phyloP scores from a whole-genome alignment of 1,284 basidiomycete species.

The Microbotryum saponariae region DNA sequence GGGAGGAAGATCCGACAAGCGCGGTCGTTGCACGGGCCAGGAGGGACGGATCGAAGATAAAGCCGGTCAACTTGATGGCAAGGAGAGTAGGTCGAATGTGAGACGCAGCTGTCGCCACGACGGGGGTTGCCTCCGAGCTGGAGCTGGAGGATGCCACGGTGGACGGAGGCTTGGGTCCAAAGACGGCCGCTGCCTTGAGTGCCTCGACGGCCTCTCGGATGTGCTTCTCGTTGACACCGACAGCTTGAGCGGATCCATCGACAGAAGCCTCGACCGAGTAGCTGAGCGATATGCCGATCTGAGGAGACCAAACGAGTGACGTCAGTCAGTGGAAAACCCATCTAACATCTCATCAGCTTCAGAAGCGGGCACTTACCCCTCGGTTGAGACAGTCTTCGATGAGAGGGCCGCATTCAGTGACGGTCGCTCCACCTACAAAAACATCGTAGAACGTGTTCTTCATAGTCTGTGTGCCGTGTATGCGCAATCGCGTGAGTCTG shows the following conservation, averaged over 20 bases:
- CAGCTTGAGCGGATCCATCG: conserved; percentile 16
- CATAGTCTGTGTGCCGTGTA: conserved; percentile 20
- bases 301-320: not conserved
- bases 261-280: conserved; percentile 35
- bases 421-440: conserved; percentile 34
- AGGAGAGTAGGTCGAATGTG: conserved; percentile 29
- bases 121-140: not conserved
- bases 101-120: not conserved
- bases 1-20: conserved; percentile 7
- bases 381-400: conserved; percentile 20
- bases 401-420: conserved; percentile 25
- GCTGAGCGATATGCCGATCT: conserved; percentile 35
- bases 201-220: conserved; percentile 27
- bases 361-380: conserved; percentile 12
- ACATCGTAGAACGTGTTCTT: conserved; percentile 34
- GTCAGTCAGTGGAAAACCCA: not conserved
- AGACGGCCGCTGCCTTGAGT: conserved; percentile 25
- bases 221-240: conserved; percentile 15
- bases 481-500: not conserved
- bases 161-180: conserved; percentile 9
- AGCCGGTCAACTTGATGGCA: conserved; percentile 36
- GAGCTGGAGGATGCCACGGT: not conserved
- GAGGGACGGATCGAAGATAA: conserved; percentile 32
- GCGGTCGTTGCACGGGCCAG: conserved; percentile 33
- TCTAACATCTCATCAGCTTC: too few species aligned